Percentiles rank a stretch among this genome's conserved stretches.
These are phyloP conservation scores for Cyberlindnera americana DNA, from an alignment of 805 yeast species.

Conservation along the genomic window DNA sequence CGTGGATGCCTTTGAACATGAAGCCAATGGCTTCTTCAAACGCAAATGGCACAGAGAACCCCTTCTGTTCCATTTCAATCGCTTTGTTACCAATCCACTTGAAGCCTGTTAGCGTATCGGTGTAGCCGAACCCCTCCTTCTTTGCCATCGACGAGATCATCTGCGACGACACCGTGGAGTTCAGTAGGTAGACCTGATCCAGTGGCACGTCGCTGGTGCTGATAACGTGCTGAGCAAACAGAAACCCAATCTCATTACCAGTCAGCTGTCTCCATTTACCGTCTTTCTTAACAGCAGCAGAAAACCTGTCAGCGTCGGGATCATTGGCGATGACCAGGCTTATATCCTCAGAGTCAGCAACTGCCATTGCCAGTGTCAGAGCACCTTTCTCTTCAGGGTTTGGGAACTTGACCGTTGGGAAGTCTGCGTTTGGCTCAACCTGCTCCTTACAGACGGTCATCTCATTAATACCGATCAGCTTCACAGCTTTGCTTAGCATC, in stretches of 20 bases:
- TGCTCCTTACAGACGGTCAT: slow-evolving; percentile 57
- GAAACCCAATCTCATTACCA: slow-evolving; percentile 86
- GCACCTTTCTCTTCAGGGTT: slow-evolving; percentile 97
- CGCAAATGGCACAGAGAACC: slow-evolving; percentile 77
- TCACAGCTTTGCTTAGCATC: slow-evolving; percentile 43
- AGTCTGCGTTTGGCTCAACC: slow-evolving; percentile 73
- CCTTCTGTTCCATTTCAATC: slow-evolving; percentile 59
- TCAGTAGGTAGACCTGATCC: slow-evolving; percentile 52
- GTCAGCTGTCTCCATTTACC: slow-evolving; percentile 71
- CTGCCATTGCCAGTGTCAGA: slow-evolving; percentile 59
- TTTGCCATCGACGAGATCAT: slow-evolving; percentile 68
- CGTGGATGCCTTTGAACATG: slow-evolving; percentile 82
- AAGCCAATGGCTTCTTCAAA: slow-evolving; percentile 96
- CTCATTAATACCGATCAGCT: slow-evolving; percentile 33
- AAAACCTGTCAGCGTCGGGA: slow-evolving; percentile 96
- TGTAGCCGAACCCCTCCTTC: slow-evolving; percentile 53
- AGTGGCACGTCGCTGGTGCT: slow-evolving; percentile 24
- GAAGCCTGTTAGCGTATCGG: slow-evolving; percentile 91
- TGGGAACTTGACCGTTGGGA: slow-evolving; percentile 85
- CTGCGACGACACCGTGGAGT: slow-evolving; percentile 92
- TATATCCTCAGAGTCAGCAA: slow-evolving; percentile 49
- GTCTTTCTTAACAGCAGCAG: slow-evolving; percentile 60
- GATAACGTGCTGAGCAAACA: slow-evolving; percentile 68
- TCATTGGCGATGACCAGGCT: slow-evolving; percentile 80
- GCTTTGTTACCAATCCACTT: slow-evolving; percentile 97